Evolutionary conservation across 306 rosid genomes (phyloP).

Genomic region (Abrus pulchellus): DNA sequence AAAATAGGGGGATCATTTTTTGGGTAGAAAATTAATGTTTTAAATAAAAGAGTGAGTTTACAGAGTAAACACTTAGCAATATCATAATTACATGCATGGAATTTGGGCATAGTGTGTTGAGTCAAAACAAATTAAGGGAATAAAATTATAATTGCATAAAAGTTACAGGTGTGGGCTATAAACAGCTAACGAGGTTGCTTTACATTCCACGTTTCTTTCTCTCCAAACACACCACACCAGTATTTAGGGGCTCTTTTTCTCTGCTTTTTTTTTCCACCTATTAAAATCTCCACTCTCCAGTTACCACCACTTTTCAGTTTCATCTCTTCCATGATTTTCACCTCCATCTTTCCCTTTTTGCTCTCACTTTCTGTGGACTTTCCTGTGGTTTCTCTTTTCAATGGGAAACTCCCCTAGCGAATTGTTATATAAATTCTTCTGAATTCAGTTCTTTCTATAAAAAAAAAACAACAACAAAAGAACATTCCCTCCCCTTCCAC

Average conservation of each 20-base stretch:
- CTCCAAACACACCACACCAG: conserved; percentile 43
- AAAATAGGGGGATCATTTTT: background rate
- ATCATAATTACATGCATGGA: conserved; percentile 45
- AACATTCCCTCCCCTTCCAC: background rate
- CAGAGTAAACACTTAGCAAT: conserved; percentile 9
- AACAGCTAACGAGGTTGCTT: conserved; percentile 64
- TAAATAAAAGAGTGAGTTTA: conserved; percentile 25
- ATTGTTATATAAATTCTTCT: conserved; percentile 44
- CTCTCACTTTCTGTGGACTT: conserved; percentile 42
- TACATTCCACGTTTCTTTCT: conserved; percentile 77
- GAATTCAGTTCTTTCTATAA: conserved; percentile 35
- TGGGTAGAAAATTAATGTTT: background rate
- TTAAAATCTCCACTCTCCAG: conserved; percentile 52
- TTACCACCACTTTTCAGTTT: conserved; percentile 39
- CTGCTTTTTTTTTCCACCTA: conserved; percentile 39
- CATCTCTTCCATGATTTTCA: conserved; percentile 55
- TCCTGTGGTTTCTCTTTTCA: conserved; percentile 40
- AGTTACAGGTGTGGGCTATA: conserved; percentile 47
- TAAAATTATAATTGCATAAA: conserved; percentile 43
- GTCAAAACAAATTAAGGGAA: background rate
- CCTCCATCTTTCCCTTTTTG: conserved; percentile 40
- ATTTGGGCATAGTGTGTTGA: conserved; percentile 33
- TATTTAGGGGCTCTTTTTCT: conserved; percentile 64
- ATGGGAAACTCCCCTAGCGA: background rate
- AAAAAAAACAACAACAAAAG: background rate